Base-by-base conservation (phyloP, 192 early-diverging fungal species). In the Dispira parvispora region DNA sequence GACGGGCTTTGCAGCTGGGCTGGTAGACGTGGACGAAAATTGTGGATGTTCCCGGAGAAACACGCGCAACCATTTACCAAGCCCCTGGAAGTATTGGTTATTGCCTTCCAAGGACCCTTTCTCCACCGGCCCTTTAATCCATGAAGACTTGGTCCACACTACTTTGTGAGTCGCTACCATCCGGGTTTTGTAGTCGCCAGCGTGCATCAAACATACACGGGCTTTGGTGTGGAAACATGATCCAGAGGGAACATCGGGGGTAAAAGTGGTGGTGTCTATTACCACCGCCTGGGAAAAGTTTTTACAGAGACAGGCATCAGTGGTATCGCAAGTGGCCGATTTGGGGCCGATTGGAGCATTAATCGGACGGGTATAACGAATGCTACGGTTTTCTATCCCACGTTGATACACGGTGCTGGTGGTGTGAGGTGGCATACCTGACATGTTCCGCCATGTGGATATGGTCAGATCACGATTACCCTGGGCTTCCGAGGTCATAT, bases 341-440 rank as follows among this genome's bases (percentile, higher is more conserved):
- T 78, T 78, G 5, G 76, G 76, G 4, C 76, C 76, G 45, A 78
- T 75, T 0, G 76, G 67, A 45, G 73, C 73, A 11, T 71, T 71
- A 21, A 78, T 63, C 8, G 71, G 73, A 52, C 71, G 72, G 16
- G 73, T 72, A 47, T 78, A 78, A 2, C 62, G 73, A 55, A 72
- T 66, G 16, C 68, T 66, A 50, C 73, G 74, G 66, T 65, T 73
- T 20, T 73, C 71, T 43, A 63, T 50, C 2, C 43, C 43, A 21
- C 43, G 42, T 12, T 43, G 10, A 42, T 61, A 61, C 4, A 61
- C 43, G 42, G 58, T 25, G n/a, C 58, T 61, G 58, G 58, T 38
- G 11, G 28, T 25, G 43, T 61, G 11, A 11, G 28, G 38, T 11
- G 58, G 58, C 43, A 38, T 20, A 25, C 38, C 26, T 16, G 58